Percentiles rank a stretch among this genome's conserved stretches.
Evolutionary conservation across 202 grass and related monocot genomes (phyloP).

Genomic region (Miscanthus sacchariflorus): DNA sequence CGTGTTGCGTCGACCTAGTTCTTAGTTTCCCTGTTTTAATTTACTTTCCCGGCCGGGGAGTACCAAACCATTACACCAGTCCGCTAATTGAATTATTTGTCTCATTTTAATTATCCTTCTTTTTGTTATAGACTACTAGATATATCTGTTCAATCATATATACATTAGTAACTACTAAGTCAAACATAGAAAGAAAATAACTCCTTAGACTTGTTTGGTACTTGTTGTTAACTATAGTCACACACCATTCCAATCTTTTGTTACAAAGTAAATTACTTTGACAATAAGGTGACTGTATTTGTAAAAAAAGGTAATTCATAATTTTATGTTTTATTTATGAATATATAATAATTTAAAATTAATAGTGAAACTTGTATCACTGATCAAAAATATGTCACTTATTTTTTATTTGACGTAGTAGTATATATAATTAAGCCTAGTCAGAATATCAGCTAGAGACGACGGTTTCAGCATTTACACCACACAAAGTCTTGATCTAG

Average conservation of each 20-base stretch:
- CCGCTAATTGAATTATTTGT: background rate
- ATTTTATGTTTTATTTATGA: background rate
- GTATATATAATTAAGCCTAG: background rate
- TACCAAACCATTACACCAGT: background rate
- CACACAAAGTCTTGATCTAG: background rate
- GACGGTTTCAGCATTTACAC: background rate
- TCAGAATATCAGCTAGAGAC: background rate
- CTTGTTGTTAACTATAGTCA: no score
- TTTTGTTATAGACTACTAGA: no score
- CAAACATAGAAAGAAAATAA: no score
- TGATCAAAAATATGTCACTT: background rate
- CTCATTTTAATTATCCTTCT: no score
- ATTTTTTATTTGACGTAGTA: background rate
- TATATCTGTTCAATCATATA: background rate
- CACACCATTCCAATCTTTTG: no score
- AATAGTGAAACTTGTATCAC: background rate
- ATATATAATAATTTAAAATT: background rate
- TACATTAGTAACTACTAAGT: no score
- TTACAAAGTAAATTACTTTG: background rate
- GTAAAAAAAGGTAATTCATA: background rate
- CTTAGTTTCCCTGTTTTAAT: background rate
- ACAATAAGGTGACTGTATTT: background rate
- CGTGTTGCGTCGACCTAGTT: background rate
- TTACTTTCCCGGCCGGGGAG: slow-evolving; percentile 5
- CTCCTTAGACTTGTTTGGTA: no score